Conservation (phyloP, 257 asterid species). For the Nicotiana tabacum region DNA sequence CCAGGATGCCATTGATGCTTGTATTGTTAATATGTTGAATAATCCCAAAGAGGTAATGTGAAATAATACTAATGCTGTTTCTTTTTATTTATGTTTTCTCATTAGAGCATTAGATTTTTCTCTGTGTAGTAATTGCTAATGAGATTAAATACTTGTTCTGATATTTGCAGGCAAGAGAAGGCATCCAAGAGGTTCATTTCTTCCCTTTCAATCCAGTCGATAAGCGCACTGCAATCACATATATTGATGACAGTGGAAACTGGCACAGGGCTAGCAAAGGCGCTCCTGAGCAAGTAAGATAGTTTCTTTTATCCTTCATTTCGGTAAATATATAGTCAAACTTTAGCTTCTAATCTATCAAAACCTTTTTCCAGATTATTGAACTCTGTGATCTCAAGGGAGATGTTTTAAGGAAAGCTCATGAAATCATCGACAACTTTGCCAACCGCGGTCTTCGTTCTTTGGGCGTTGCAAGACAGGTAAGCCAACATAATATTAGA, state of each 20-base stretch:
- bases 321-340: neutral
- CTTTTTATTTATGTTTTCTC: neutral
- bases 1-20: slow-evolving; percentile 76
- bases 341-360: neutral
- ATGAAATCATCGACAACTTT: slow-evolving; percentile 43
- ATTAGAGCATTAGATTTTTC: neutral
- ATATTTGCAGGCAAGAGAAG: slow-evolving; percentile 49
- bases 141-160: neutral
- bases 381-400: slow-evolving; percentile 52
- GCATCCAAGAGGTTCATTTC: slow-evolving; percentile 58
- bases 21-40: slow-evolving; percentile 53
- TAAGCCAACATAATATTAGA: neutral
- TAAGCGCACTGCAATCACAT: slow-evolving; percentile 67
- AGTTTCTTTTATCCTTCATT: neutral
- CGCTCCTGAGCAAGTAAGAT: slow-evolving; percentile 63
- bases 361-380: slow-evolving; percentile 29
- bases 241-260: slow-evolving; percentile 40
- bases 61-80: neutral
- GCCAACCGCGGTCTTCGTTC: slow-evolving; percentile 76
- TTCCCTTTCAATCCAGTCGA: slow-evolving; percentile 67
- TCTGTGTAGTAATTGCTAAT: too few relatives aligned
- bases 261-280: slow-evolving; percentile 75
- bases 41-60: slow-evolving; percentile 48
- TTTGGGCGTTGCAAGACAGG: slow-evolving; percentile 60
- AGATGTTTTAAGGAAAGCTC: slow-evolving; percentile 34